Evolutionary conservation across 2,329 filamentous ascomycete genomes (phyloP).

Genomic region (Trichoderma asperellum): DNA sequence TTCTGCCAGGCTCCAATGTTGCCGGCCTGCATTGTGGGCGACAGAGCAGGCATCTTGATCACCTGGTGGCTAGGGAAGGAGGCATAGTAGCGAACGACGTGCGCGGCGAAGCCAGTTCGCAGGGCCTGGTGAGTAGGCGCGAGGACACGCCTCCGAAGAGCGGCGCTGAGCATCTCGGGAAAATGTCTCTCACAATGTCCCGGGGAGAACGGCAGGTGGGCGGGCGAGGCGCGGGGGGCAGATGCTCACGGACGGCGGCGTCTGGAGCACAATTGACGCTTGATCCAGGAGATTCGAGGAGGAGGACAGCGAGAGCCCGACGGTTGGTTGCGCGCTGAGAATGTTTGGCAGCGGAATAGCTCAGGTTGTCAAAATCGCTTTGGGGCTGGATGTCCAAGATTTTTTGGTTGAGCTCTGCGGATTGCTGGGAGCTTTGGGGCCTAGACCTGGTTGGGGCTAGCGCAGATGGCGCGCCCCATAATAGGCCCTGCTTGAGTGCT

Average conservation of each 20-base stretch:
- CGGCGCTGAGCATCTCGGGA: constrained; percentile 62
- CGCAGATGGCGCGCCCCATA: constrained; percentile 11
- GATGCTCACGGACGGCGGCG: constrained; percentile 28
- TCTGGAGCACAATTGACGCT: constrained; percentile 28
- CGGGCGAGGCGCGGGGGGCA: constrained; percentile 9
- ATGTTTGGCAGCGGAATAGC: constrained; percentile 39
- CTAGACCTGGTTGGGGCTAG: constrained; percentile 42
- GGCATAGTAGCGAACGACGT: constrained; percentile 68
- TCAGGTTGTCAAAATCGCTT: constrained; percentile 41
- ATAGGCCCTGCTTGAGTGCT: neutral
- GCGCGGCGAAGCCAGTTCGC: constrained; percentile 56
- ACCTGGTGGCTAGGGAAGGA: constrained; percentile 94
- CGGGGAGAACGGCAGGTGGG: constrained; percentile 33
- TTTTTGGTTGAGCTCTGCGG: constrained; percentile 50
- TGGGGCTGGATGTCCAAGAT: constrained; percentile 44
- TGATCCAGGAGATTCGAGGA: constrained; percentile 30
- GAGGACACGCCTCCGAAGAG: constrained; percentile 65
- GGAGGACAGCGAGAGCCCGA: constrained; percentile 31
- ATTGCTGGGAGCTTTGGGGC: constrained; percentile 40
- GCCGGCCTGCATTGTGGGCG: constrained; percentile 94
- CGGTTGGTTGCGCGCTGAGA: constrained; percentile 36
- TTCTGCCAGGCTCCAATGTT: constrained; percentile 99
- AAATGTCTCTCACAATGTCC: constrained; percentile 38
- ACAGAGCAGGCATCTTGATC: constrained; percentile 97
- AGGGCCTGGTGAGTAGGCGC: constrained; percentile 54